These are phyloP conservation scores for Macadamia integrifolia DNA, from an alignment of 164 flowering plant genomes.

Conservation along the genomic window DNA sequence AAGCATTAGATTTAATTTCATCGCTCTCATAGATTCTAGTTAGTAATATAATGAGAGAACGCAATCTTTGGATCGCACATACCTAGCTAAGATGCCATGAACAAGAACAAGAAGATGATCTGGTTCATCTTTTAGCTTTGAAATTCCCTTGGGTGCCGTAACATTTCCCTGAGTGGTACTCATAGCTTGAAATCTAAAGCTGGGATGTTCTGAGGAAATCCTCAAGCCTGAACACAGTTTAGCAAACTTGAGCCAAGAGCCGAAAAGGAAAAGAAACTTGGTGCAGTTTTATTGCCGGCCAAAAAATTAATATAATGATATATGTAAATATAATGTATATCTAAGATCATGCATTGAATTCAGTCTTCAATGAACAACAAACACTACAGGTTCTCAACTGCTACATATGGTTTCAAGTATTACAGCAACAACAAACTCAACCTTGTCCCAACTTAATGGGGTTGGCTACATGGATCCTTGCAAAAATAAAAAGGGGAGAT, in stretches of 20 bases:
- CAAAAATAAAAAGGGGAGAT: too few relatives aligned
- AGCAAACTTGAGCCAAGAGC: constrained; percentile 7
- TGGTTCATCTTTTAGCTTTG: constrained; percentile 43
- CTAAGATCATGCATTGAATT: too few relatives aligned
- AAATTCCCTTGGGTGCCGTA: constrained; percentile 28
- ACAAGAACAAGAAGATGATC: constrained; percentile 98
- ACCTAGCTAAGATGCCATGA: constrained; percentile 95
- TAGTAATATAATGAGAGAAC: not conserved
- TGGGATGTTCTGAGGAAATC: constrained; percentile 31
- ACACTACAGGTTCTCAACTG: too few relatives aligned
- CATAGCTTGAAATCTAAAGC: constrained; percentile 53
- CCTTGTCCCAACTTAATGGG: too few relatives aligned
- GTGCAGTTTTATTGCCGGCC: too few relatives aligned
- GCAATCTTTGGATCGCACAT: constrained; percentile 8
- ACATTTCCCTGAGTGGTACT: constrained; percentile 39
- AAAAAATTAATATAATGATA: too few relatives aligned
- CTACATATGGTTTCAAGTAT: too few relatives aligned
- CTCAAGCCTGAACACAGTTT: constrained; percentile 40
- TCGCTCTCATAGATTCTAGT: not conserved
- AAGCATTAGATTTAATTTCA: too few relatives aligned
- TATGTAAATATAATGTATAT: too few relatives aligned
- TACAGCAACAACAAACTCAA: too few relatives aligned
- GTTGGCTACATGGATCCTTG: too few relatives aligned
- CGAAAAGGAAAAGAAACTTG: not conserved
- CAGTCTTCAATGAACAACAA: too few relatives aligned